Evolutionary conservation across 1,139 yeast genomes (phyloP), one percentile per base, ranked within the genome.

Genomic region (Suhomyces panamericanus): DNA sequence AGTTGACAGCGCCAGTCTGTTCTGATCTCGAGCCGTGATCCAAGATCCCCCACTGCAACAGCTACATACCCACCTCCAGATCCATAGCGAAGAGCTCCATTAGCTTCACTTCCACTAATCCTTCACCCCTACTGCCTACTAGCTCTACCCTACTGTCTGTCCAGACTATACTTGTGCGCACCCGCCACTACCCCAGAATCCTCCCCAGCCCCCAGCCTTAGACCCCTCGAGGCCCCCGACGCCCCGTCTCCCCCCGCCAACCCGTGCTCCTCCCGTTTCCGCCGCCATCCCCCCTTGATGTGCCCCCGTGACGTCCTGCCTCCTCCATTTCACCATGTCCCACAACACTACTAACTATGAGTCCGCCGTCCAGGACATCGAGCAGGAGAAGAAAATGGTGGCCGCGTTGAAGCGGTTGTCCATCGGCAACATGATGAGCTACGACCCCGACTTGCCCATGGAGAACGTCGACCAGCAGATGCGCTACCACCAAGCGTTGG

Each of bases 321-420:
- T 6, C 24, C 24, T 5, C 24, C 24, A 17, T 5, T 17, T 4
- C 24, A 35, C 38, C 30, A 44, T 44, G 44, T 28, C 34, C 32
- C 44, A 44, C 34, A 41, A 41, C 14, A 42, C 45, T 17, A 17
- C 20, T 15, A 42, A 45, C 41, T 45, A 42, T 39, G 74, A 67
- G 54, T 63, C 70, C 36, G 80, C 80, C 11, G 78, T 75, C 33
- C 72, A 70, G 53, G 77, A 72, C 46, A 67, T 75, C 41, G 81
- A 79, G 56, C 80, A 75, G 55, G 84, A 80, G 56, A 76, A 78
- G 62, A 75, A 76, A 60, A 75, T 77, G 69, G 84, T 80, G 53
- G 78, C 81, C 30, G 81, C 83, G 12, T 66, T 80, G 49, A 80
- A 80, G 57, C 66, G 85, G 46, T 63, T 79, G 20, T 76, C 81